Conservation (phyloP, 1,284 basidiomycete genomes). For the Omphalotus olearius region DNA sequence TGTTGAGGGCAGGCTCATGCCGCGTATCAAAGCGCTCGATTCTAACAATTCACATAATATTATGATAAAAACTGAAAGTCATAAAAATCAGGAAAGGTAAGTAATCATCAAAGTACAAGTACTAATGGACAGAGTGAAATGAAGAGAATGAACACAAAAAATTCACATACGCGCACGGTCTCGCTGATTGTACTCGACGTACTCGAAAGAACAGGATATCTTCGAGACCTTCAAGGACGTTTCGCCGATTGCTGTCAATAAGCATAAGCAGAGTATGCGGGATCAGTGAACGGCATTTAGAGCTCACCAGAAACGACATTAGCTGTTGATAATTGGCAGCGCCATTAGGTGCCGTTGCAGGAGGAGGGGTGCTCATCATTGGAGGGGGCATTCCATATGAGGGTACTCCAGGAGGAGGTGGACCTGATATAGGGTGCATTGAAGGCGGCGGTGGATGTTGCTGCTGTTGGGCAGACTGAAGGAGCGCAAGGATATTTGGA, state of each 20-base stretch:
- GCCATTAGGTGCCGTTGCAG: background rate
- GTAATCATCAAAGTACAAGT: no score
- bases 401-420: slow-evolving; percentile 15
- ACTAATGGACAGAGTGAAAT: no score
- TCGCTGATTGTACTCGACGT: no score
- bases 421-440: slow-evolving; percentile 31
- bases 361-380: slow-evolving; percentile 10
- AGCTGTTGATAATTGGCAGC: slow-evolving; percentile 9
- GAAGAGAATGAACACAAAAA: no score
- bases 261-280: background rate
- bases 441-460: slow-evolving; percentile 30
- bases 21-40: no score
- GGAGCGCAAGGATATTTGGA: slow-evolving; percentile 58
- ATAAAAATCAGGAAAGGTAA: no score
- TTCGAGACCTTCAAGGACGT: slow-evolving; percentile 8
- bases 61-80: no score
- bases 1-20: no score
- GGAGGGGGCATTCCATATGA: slow-evolving; percentile 7
- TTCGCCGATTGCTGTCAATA: slow-evolving; percentile 1
- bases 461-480: slow-evolving; percentile 46
- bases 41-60: no score
- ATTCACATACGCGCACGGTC: no score
- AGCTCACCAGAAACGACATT: slow-evolving; percentile 10
- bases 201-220: no score
- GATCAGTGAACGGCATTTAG: background rate